phyloP scores from a whole-genome alignment of 306 rosid genomes.

The Casuarina glauca region DNA sequence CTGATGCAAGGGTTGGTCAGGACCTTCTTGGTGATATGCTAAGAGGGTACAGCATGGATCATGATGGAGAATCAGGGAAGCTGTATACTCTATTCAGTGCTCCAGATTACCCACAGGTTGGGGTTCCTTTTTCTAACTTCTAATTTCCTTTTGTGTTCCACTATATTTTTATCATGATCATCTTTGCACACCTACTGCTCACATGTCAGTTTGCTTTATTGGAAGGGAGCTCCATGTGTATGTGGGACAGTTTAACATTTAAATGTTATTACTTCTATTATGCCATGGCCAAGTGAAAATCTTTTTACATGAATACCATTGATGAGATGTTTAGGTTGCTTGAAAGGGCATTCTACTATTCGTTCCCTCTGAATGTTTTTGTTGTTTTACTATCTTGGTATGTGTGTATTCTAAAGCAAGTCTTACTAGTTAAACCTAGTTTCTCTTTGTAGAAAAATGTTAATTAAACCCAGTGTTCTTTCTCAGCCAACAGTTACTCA shows the following conservation, averaged over 20 bases:
- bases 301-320: background rate
- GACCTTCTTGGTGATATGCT: constrained; percentile 76
- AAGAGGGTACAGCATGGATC: constrained; percentile 80
- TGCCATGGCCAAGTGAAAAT: background rate
- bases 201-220: background rate
- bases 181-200: constrained; percentile 1
- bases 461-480: background rate
- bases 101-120: constrained; percentile 85
- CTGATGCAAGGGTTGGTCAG: constrained; percentile 71
- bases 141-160: constrained; percentile 19
- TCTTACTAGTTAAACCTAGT: constrained; percentile 16
- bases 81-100: constrained; percentile 85
- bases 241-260: background rate
- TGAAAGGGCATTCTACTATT: background rate
- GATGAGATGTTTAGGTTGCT: background rate
- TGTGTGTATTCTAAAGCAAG: background rate
- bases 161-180: constrained; percentile 11
- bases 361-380: background rate
- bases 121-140: constrained; percentile 21
- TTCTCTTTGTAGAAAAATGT: constrained; percentile 1
- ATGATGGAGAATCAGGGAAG: constrained; percentile 74
- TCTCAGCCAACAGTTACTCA: constrained; percentile 19
- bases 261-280: background rate
- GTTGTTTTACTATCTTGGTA: constrained; percentile 4
- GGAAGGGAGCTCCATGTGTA: background rate